phyloP scores from a whole-genome alignment of 1,284 basidiomycete species.

The Cutaneotrichosporon sp. region DNA sequence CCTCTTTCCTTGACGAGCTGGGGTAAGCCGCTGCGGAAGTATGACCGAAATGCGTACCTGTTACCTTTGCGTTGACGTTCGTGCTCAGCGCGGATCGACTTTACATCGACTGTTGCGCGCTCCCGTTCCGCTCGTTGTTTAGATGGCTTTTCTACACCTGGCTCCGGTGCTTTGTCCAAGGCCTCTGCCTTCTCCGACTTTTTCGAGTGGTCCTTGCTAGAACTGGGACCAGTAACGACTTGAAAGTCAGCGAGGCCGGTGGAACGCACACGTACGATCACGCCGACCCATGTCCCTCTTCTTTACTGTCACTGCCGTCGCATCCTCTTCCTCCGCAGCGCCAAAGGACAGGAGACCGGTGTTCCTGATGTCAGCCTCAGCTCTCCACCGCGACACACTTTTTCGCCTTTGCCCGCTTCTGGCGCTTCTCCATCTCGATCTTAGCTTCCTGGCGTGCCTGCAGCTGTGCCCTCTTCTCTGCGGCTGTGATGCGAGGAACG shows the following conservation, averaged over 20 bases:
- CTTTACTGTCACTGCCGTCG: conserved; percentile 53
- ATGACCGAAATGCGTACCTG: conserved; percentile 50
- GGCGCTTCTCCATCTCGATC: conserved; percentile 67
- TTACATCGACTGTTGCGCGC: conserved; percentile 53
- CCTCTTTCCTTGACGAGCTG: conserved; percentile 63
- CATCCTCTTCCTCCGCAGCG: conserved; percentile 65
- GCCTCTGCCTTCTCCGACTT: background rate
- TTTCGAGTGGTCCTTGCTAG: conserved; percentile 6
- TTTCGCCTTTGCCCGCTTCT: conserved; percentile 67
- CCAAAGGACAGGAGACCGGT: conserved; percentile 83
- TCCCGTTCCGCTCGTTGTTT: conserved; percentile 23
- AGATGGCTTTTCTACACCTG: background rate
- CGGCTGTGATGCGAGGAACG: conserved; percentile 90
- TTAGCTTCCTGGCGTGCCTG: conserved; percentile 69
- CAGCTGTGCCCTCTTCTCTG: conserved; percentile 76
- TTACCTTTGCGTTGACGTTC: conserved; percentile 60
- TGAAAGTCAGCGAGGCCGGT: conserved; percentile 4
- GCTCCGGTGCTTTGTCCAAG: conserved; percentile 22
- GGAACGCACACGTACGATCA: conserved; percentile 66
- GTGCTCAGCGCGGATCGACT: conserved; percentile 67
- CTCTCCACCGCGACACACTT: conserved; percentile 56
- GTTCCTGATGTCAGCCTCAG: conserved; percentile 56
- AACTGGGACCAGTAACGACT: background rate
- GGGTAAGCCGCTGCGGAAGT: background rate
- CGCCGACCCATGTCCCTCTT: conserved; percentile 75